Evolutionary conservation across 139 green algal genomes (phyloP).

Genomic region (Deuterostichococcus epilithicus): DNA sequence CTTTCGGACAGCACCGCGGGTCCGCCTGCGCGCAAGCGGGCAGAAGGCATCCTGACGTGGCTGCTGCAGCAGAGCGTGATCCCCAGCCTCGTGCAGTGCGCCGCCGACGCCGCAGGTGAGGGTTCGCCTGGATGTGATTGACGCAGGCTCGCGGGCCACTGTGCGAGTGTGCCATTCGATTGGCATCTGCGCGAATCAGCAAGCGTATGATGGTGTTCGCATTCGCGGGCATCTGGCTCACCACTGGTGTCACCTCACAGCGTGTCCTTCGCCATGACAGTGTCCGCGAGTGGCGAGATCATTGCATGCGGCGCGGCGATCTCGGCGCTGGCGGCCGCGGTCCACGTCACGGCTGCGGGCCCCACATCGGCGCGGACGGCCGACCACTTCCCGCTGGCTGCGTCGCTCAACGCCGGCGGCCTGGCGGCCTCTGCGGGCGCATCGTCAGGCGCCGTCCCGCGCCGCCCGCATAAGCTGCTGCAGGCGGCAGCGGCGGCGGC

Average conservation of each 20-base stretch:
- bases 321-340: background rate
- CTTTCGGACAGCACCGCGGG: background rate
- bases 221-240: too few species aligned
- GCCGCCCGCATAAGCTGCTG: background rate
- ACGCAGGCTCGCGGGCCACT: too few species aligned
- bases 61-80: background rate
- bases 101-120: background rate
- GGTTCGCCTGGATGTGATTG: background rate
- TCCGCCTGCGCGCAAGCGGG: background rate
- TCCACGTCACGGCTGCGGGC: background rate
- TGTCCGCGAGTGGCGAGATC: too few species aligned
- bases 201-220: too few species aligned
- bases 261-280: too few species aligned
- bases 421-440: background rate
- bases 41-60: background rate
- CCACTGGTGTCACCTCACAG: too few species aligned
- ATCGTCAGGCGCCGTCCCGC: background rate
- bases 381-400: background rate
- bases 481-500: slow-evolving; percentile 1
- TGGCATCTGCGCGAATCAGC: too few species aligned
- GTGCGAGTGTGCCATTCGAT: too few species aligned
- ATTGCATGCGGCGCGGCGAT: background rate
- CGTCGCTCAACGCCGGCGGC: background rate
- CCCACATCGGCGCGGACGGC: background rate
- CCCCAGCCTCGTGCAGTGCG: background rate